A percentile compares a stretch with the other conserved stretches of the same genome.
Evolutionary conservation across 2,329 filamentous ascomycete genomes (phyloP).

Genomic region (Ceratocystiopsis brevicomis): DNA sequence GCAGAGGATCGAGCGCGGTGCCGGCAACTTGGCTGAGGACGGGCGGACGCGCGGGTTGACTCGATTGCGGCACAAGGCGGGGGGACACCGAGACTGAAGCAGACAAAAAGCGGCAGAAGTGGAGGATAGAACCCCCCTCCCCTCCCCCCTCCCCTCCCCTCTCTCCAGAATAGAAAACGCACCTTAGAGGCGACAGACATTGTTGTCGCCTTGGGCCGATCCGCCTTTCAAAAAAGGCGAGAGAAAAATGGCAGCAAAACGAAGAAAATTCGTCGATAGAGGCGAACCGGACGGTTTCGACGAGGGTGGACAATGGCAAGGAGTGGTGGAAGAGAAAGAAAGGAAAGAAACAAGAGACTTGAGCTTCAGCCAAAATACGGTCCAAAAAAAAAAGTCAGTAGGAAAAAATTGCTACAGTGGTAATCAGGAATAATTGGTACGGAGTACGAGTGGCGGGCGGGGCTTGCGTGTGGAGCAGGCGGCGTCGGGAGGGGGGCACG

Average conservation of each 20-base stretch:
- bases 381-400: constrained; percentile 3
- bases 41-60: neutral
- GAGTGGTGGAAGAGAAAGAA: constrained; percentile 8
- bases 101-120: neutral
- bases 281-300: neutral
- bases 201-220: constrained; percentile 32
- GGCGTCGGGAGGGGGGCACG: too few relatives aligned
- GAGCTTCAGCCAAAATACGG: constrained; percentile 2
- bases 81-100: neutral
- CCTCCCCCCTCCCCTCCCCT: too few relatives aligned
- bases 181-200: constrained; percentile 46
- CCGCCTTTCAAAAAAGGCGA: constrained; percentile 33
- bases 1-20: too few relatives aligned
- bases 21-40: neutral
- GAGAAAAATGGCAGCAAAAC: constrained; percentile 13
- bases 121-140: neutral
- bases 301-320: constrained; percentile 1
- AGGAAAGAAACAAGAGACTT: constrained; percentile 8
- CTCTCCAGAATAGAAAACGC: constrained; percentile 13
- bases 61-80: too few relatives aligned
- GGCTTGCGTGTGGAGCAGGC: neutral
- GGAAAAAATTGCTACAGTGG: constrained; percentile 1
- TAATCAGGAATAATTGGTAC: neutral
- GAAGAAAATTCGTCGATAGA: constrained; percentile 4
- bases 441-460: too few relatives aligned